Conservation (phyloP, 768 basidiomycete species). For the Calocybe cyanea region DNA sequence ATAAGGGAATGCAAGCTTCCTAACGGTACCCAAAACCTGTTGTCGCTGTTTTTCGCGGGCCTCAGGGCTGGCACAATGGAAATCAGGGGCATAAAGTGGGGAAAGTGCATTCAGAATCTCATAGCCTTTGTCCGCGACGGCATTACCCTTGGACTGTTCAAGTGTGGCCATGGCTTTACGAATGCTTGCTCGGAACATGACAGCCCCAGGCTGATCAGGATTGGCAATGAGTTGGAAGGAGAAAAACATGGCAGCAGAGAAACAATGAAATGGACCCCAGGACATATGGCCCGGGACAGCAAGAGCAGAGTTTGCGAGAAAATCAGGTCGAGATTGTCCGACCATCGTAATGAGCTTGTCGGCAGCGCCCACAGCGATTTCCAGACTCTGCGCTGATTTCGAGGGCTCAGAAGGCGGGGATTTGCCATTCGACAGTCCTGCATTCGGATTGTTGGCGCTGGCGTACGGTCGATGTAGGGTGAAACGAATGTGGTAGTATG, state of each 20-base stretch:
- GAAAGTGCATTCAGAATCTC: conserved; percentile 69
- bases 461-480: conserved; percentile 81
- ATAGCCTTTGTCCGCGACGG: conserved; percentile 72
- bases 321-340: conserved; percentile 72
- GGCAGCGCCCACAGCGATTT: conserved; percentile 72
- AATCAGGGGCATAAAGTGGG: conserved; percentile 69
- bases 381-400: conserved; percentile 58
- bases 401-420: conserved; percentile 30
- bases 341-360: conserved; percentile 77
- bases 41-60: conserved; percentile 57
- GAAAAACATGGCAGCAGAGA: conserved; percentile 88
- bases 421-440: conserved; percentile 19
- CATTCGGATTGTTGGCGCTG: conserved; percentile 27
- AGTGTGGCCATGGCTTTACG: conserved; percentile 63
- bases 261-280: conserved; percentile 81
- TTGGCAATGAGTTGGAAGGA: conserved; percentile 83
- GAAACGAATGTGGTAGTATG: conserved; percentile 81
- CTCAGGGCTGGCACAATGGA: conserved; percentile 44
- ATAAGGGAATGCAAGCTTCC: conserved; percentile 80
- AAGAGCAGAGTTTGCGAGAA: conserved; percentile 61
- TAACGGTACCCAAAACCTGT: conserved; percentile 60
- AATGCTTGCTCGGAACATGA: conserved; percentile 72
- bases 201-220: conserved; percentile 75
- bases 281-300: conserved; percentile 81
- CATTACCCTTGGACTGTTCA: conserved; percentile 58